These are phyloP conservation scores for Staphylotrichum tortipilum DNA, from an alignment of 495 filamentous ascomycete genomes.

Conservation along the genomic window DNA sequence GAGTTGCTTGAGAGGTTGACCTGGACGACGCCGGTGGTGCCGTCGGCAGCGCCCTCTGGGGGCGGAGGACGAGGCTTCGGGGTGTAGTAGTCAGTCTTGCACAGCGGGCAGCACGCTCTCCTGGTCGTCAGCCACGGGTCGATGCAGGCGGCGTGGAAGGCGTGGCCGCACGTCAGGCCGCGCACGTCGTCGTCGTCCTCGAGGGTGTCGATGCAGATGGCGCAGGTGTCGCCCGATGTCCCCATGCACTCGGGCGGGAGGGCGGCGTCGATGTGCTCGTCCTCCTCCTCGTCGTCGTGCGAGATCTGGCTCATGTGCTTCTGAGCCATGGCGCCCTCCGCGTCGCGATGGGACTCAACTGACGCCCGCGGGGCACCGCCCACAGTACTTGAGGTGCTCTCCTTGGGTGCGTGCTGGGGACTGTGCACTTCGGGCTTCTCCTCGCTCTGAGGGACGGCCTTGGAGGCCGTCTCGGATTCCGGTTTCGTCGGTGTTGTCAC, in stretches of 20 bases:
- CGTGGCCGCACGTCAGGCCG: constrained; percentile 87
- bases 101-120: constrained; percentile 90
- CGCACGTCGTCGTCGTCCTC: constrained; percentile 95
- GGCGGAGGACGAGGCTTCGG: constrained; percentile 61
- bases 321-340: constrained; percentile 12
- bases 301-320: constrained; percentile 25
- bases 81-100: constrained; percentile 93
- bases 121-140: constrained; percentile 94
- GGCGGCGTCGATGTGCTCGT: constrained; percentile 75
- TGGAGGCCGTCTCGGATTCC: background rate
- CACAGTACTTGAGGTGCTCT: constrained; percentile 26
- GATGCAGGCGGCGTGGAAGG: constrained; percentile 89
- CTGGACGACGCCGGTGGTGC: constrained; percentile 16
- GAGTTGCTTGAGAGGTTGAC: constrained; percentile 16
- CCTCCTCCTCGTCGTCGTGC: constrained; percentile 58
- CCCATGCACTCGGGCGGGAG: constrained; percentile 74
- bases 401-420: constrained; percentile 21
- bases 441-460: background rate
- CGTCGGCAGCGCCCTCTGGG: constrained; percentile 27
- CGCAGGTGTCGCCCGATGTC: constrained; percentile 88
- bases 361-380: constrained; percentile 10
- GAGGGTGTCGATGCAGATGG: constrained; percentile 88
- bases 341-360: constrained; percentile 11
- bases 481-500: constrained; percentile 11
- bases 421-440: constrained; percentile 19